A percentile compares a stretch with the other conserved stretches of the same genome.
These are phyloP conservation scores for Neopestalotiopsis clavispora DNA, from an alignment of 2,329 filamentous ascomycete species.

Conservation along the genomic window DNA sequence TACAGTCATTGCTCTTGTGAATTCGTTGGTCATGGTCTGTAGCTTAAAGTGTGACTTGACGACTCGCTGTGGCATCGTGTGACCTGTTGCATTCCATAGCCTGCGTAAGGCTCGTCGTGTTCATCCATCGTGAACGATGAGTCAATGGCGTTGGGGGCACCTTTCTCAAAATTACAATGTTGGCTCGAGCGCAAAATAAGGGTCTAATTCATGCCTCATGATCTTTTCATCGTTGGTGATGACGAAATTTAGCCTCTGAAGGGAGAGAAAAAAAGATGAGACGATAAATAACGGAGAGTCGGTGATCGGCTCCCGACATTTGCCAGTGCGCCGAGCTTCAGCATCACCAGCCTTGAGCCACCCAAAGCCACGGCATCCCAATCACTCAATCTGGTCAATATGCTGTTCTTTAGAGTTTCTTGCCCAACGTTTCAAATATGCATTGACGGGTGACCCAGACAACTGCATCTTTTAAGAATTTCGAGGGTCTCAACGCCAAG, in stretches of 20 bases:
- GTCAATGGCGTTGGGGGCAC: neutral
- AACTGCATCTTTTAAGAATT: neutral
- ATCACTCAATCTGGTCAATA: neutral
- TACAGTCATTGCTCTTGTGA: neutral
- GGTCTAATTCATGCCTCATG: neutral
- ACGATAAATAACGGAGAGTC: neutral
- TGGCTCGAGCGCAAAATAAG: neutral
- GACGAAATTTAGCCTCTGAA: neutral
- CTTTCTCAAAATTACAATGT: neutral
- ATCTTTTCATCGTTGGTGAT: neutral
- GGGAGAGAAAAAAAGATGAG: neutral
- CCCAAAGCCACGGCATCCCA: neutral
- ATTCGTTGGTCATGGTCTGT: neutral
- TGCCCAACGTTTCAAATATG: constrained; percentile 4
- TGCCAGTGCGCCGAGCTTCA: constrained; percentile 4
- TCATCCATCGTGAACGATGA: neutral
- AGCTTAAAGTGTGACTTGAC: neutral
- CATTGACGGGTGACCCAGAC: neutral
- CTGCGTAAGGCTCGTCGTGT: neutral
- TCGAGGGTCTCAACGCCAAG: neutral
- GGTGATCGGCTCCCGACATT: constrained; percentile 4
- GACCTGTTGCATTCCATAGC: neutral
- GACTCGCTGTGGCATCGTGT: neutral
- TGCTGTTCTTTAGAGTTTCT: constrained; percentile 2
- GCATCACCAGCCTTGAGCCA: too few species aligned